Percentiles rank a stretch among this genome's conserved stretches.
Evolutionary conservation across 1,139 yeast species (phyloP).

Genomic region (Keqinozyma sinolaborantium): DNA sequence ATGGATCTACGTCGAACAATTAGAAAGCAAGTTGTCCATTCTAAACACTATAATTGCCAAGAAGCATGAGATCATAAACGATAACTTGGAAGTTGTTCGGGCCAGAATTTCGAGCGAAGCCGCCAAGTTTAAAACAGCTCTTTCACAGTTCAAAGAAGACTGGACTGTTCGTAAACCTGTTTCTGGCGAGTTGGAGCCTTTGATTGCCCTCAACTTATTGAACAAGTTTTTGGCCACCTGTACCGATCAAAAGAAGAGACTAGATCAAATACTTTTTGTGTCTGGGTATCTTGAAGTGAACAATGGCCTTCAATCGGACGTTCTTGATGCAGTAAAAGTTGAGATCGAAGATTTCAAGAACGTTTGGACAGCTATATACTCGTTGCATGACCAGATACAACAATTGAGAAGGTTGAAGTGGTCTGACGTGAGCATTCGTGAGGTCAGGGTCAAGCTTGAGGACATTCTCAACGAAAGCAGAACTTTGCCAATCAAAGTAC

Average conservation of each 20-base stretch:
- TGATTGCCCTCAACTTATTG: constrained; percentile 48
- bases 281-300: constrained; percentile 35
- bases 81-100: constrained; percentile 38
- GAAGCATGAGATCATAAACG: constrained; percentile 37
- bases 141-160: constrained; percentile 19
- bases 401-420: constrained; percentile 46
- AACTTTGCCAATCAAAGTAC: constrained; percentile 53
- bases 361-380: constrained; percentile 66
- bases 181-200: constrained; percentile 37
- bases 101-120: constrained; percentile 43
- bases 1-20: constrained; percentile 66
- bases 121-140: constrained; percentile 30
- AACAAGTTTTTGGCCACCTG: constrained; percentile 34
- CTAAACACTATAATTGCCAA: constrained; percentile 39
- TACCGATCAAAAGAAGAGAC: constrained; percentile 15
- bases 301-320: constrained; percentile 6
- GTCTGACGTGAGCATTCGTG: constrained; percentile 46
- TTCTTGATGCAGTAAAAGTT: constrained; percentile 21
- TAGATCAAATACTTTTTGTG: constrained; percentile 29
- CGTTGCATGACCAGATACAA: constrained; percentile 50
- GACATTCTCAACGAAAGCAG: constrained; percentile 45
- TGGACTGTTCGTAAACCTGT: constrained; percentile 38
- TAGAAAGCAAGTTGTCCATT: constrained; percentile 49
- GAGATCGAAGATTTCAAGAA: constrained; percentile 58
- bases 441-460: constrained; percentile 50